These are phyloP conservation scores for Plasmodium knowlesi DNA, from an alignment of 169 alveolate genomes.

Conservation along the genomic window DNA sequence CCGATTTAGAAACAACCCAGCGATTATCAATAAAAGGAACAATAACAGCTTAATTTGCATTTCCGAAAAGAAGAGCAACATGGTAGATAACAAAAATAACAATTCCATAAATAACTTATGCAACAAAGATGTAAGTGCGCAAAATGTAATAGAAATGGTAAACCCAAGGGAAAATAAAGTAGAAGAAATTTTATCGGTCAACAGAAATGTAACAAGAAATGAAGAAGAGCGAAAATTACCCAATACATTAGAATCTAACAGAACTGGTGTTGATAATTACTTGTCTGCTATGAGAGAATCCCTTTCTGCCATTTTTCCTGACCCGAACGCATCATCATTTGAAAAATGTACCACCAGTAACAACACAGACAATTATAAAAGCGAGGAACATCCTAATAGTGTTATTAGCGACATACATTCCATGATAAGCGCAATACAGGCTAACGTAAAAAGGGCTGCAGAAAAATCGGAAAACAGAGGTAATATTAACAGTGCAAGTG, in stretches of 20 bases:
- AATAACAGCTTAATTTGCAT: neutral
- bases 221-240: neutral
- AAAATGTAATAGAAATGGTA: conserved; percentile 11
- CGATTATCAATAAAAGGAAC: neutral
- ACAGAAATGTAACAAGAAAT: neutral
- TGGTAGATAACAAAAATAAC: neutral
- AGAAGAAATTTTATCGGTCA: neutral
- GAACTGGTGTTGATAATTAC: neutral
- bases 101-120: too few relatives aligned
- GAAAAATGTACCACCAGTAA: neutral
- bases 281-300: conserved; percentile 29
- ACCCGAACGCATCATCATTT: conserved; percentile 10
- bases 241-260: neutral
- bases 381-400: neutral
- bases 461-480: neutral
- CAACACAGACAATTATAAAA: conserved; percentile 6
- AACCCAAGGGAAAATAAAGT: conserved; percentile 1
- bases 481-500: conserved; percentile 8
- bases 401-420: conserved; percentile 27
- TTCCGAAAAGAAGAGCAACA: neutral
- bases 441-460: conserved; percentile 3
- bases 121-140: neutral
- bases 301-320: conserved; percentile 13
- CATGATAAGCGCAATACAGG: conserved; percentile 19
- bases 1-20: neutral